phyloP scores from a whole-genome alignment of 108 stramenopile genomes.

The Skeletonema grethae region DNA sequence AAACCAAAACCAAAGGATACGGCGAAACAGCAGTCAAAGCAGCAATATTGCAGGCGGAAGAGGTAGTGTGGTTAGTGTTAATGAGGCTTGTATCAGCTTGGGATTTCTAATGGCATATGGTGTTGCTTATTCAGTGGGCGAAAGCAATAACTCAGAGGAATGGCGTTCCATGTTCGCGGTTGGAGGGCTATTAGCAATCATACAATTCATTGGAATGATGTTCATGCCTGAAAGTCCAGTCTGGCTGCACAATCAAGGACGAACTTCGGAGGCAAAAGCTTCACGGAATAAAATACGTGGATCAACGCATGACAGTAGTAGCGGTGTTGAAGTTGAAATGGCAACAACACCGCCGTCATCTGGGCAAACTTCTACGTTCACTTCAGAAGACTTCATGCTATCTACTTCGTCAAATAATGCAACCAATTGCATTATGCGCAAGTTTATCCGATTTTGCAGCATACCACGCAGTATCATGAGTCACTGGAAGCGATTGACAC shows the following conservation, averaged over 20 bases:
- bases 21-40: neutral
- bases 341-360: neutral
- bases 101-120: conserved; percentile 74
- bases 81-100: conserved; percentile 76
- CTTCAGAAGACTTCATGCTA: neutral
- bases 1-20: neutral
- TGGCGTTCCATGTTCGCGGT: conserved; percentile 69
- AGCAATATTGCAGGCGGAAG: conserved; percentile 37
- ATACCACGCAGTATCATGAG: conserved; percentile 10
- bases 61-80: conserved; percentile 74
- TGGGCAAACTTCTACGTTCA: neutral
- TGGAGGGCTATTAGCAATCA: conserved; percentile 56
- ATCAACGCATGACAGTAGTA: neutral
- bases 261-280: conserved; percentile 29
- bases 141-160: conserved; percentile 19
- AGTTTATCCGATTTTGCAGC: neutral
- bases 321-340: neutral
- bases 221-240: conserved; percentile 73
- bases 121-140: conserved; percentile 42
- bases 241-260: conserved; percentile 60
- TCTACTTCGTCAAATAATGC: neutral
- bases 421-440: neutral
- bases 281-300: conserved; percentile 40
- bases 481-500: conserved; percentile 4
- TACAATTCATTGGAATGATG: conserved; percentile 73